A percentile compares a stretch with the other conserved stretches of the same genome.
Conservation (phyloP, 1,284 basidiomycete genomes). For the Phaffia rhodozyma region DNA sequence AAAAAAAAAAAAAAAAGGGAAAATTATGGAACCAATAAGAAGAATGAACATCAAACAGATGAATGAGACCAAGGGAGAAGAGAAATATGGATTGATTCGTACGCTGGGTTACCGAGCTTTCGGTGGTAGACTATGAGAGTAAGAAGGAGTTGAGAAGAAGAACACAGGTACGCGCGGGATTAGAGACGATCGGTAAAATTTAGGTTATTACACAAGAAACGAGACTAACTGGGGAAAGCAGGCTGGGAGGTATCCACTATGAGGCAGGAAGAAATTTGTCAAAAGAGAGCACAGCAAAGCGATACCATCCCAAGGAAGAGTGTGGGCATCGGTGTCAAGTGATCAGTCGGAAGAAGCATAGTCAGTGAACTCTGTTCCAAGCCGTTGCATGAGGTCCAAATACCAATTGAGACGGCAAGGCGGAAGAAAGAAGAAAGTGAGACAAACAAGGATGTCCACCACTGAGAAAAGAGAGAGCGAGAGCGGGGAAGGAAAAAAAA, state of each 20-base stretch:
- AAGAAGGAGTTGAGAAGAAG: neutral
- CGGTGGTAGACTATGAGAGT: constrained; percentile 24
- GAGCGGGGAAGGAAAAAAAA: neutral
- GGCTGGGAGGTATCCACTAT: constrained; percentile 14
- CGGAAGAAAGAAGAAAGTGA: neutral
- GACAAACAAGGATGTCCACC: neutral
- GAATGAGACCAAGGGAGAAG: too few relatives aligned
- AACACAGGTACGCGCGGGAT: neutral
- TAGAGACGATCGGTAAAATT: neutral
- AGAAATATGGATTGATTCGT: too few relatives aligned
- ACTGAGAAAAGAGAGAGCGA: neutral
- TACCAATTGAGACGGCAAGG: too few relatives aligned
- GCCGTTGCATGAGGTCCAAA: too few relatives aligned
- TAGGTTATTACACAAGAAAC: neutral
- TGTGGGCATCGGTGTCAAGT: neutral
- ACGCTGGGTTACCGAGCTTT: constrained; percentile 38
- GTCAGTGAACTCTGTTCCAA: too few relatives aligned
- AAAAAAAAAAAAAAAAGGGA: too few relatives aligned
- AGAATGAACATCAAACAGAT: too few relatives aligned
- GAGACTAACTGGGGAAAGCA: constrained; percentile 7
- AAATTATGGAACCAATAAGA: too few relatives aligned
- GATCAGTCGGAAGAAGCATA: neutral
- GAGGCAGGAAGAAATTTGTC: neutral
- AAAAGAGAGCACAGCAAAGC: neutral
- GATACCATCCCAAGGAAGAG: neutral